Percentiles rank a stretch among this genome's conserved stretches.
Evolutionary conservation across 306 rosid species (phyloP).

Genomic region (Datisca glomerata): DNA sequence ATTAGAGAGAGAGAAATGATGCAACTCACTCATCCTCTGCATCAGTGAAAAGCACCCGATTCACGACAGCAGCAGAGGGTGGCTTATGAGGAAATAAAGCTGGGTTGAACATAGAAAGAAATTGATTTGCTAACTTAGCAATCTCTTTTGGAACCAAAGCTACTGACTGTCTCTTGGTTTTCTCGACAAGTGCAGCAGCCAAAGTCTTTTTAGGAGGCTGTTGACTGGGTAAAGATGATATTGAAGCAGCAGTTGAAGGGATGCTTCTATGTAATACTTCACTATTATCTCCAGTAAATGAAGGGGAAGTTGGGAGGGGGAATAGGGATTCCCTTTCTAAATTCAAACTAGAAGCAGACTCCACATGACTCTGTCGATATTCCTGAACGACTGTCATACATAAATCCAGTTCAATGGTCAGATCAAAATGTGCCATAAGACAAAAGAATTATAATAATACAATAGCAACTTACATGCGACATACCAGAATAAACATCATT

Average conservation of each 20-base stretch:
- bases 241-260: conserved; percentile 17
- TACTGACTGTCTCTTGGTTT: conserved; percentile 77
- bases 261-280: conserved; percentile 27
- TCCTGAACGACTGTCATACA: conserved; percentile 50
- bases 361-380: conserved; percentile 46
- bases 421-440: conserved; percentile 13
- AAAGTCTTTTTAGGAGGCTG: conserved; percentile 69
- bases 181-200: conserved; percentile 83
- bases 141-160: conserved; percentile 82
- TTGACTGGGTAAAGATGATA: conserved; percentile 33
- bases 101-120: conserved; percentile 67
- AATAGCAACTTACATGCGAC: conserved; percentile 17
- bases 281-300: conserved; percentile 30
- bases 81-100: conserved; percentile 84
- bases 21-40: conserved; percentile 91
- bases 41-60: conserved; percentile 81
- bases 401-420: conserved; percentile 23
- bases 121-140: conserved; percentile 52
- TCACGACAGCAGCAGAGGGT: conserved; percentile 62
- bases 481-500: conserved; percentile 60
- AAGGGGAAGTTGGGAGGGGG: conserved; percentile 34
- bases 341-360: conserved; percentile 32
- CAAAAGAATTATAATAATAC: not conserved
- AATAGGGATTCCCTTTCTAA: conserved; percentile 65
- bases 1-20: conserved; percentile 6